phyloP scores from a whole-genome alignment of 2,329 filamentous ascomycete species.

The Paracoccidioides lutzii region DNA sequence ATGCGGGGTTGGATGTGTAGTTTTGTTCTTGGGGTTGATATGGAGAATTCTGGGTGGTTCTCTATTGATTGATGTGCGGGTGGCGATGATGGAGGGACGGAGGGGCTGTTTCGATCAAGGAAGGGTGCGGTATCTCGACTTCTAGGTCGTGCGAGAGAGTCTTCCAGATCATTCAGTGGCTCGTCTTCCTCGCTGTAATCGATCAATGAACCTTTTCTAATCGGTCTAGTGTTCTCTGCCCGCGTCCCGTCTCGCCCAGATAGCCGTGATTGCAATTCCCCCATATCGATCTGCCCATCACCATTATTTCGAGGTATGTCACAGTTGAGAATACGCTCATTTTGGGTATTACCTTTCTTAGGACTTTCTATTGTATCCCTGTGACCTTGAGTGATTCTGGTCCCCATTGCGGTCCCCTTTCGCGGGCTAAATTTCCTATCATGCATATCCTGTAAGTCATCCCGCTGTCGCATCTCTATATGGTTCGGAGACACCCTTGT shows the following conservation, averaged over 20 bases:
- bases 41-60: constrained; percentile 11
- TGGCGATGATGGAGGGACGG: constrained; percentile 21
- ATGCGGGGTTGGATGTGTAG: constrained; percentile 13
- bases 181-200: constrained; percentile 16
- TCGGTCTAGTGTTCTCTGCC: background rate
- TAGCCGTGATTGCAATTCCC: background rate
- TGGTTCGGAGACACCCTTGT: background rate
- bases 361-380: background rate
- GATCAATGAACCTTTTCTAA: background rate
- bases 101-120: constrained; percentile 6
- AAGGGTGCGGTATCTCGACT: constrained; percentile 5
- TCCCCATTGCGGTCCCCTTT: background rate
- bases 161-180: constrained; percentile 14
- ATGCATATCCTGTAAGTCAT: background rate
- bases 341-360: background rate
- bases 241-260: background rate
- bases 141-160: constrained; percentile 13
- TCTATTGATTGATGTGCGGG: constrained; percentile 18
- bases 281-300: background rate
- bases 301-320: background rate
- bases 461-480: background rate
- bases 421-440: background rate
- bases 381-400: background rate
- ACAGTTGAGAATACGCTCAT: background rate
- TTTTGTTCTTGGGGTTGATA: constrained; percentile 11